A percentile compares a stretch with the other conserved stretches of the same genome.
phyloP scores from a whole-genome alignment of 148 eudicot genomes.

The Simmondsia chinensis region DNA sequence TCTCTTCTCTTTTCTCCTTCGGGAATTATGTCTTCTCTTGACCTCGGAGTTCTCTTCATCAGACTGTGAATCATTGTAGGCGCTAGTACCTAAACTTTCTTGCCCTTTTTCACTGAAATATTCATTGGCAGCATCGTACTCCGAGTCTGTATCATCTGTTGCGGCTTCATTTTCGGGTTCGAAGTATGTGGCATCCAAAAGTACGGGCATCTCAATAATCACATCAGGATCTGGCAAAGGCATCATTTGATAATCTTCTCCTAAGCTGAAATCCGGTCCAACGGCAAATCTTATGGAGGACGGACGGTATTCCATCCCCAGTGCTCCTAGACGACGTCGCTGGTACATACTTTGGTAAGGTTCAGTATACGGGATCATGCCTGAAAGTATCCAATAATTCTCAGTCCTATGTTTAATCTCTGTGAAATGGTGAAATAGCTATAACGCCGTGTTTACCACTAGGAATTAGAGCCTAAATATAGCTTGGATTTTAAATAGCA shows the following conservation, averaged over 20 bases:
- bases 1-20: conserved; percentile 45
- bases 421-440: no score
- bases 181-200: conserved; percentile 57
- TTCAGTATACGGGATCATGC: conserved; percentile 91
- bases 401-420: no score
- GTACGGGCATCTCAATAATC: conserved; percentile 65
- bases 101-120: conserved; percentile 52
- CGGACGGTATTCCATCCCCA: conserved; percentile 88
- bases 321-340: conserved; percentile 72
- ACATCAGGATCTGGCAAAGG: conserved; percentile 77
- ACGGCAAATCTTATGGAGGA: conserved; percentile 52
- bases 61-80: conserved; percentile 54
- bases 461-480: no score
- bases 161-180: conserved; percentile 78
- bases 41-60: conserved; percentile 42
- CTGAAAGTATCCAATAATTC: conserved; percentile 25
- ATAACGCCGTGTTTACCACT: no score
- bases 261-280: conserved; percentile 72
- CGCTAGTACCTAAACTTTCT: conserved; percentile 39
- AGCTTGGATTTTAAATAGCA: no score
- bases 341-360: conserved; percentile 92
- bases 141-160: conserved; percentile 78
- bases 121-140: conserved; percentile 65
- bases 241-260: conserved; percentile 59
- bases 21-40: conserved; percentile 36